phyloP scores from a whole-genome alignment of 257 asterid genomes.

The Scutellaria minor region DNA sequence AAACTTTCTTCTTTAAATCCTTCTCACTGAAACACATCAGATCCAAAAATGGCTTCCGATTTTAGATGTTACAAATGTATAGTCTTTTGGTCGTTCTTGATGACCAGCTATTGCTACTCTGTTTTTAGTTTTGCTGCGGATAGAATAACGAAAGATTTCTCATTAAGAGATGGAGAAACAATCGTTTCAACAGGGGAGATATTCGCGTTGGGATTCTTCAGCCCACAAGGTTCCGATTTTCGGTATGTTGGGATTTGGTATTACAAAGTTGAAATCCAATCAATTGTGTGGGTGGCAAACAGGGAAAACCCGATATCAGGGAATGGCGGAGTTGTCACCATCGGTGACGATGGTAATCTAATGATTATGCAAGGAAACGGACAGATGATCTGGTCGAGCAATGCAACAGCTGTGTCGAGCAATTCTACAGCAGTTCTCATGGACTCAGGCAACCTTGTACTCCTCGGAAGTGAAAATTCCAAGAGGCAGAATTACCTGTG shows the following conservation, averaged over 20 bases:
- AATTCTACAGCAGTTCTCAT: constrained; percentile 49
- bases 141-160: constrained; percentile 39
- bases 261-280: constrained; percentile 27
- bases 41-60: constrained; percentile 38
- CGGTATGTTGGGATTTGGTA: constrained; percentile 84
- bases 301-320: constrained; percentile 60
- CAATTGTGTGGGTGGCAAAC: constrained; percentile 83
- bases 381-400: constrained; percentile 50
- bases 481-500: constrained; percentile 31
- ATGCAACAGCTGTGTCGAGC: constrained; percentile 28
- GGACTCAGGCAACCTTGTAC: constrained; percentile 57
- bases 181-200: constrained; percentile 46
- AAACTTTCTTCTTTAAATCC: constrained; percentile 12
- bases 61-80: constrained; percentile 5
- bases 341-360: constrained; percentile 51
- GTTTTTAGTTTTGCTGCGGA: constrained; percentile 39
- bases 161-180: constrained; percentile 52
- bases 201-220: constrained; percentile 73
- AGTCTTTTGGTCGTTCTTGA: constrained; percentile 27
- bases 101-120: constrained; percentile 25
- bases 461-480: neutral
- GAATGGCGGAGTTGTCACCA: constrained; percentile 44
- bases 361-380: constrained; percentile 43
- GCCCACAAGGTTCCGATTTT: constrained; percentile 48
- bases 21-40: constrained; percentile 6